Percentiles rank a stretch among this genome's conserved stretches.
phyloP scores from a whole-genome alignment of 139 green algal species.

The Chlorella vulgaris region DNA sequence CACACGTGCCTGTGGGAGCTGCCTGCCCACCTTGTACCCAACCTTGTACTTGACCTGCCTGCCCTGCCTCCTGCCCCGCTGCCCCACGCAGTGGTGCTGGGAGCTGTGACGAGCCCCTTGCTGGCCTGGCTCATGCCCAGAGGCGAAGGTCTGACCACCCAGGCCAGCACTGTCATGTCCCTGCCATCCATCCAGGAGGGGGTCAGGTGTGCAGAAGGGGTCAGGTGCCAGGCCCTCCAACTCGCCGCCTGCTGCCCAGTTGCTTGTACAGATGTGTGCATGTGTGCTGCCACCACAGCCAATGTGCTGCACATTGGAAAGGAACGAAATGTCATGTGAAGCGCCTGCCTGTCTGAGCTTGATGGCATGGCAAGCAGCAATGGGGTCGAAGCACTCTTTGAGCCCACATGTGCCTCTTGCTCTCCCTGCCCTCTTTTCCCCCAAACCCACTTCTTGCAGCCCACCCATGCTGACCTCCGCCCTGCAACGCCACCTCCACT shows the following conservation, averaged over 20 bases:
- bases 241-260: too few relatives aligned
- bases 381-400: too few relatives aligned
- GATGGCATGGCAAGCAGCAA: too few relatives aligned
- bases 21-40: too few relatives aligned
- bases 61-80: neutral
- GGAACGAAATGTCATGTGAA: too few relatives aligned
- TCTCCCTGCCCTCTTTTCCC: neutral
- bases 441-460: neutral
- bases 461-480: neutral
- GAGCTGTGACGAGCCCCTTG: conserved; percentile 6
- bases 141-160: neutral
- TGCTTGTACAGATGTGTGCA: too few relatives aligned
- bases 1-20: too few relatives aligned
- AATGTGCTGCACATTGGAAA: too few relatives aligned
- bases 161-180: neutral
- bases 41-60: neutral
- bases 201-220: conserved; percentile 13
- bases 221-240: too few relatives aligned
- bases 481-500: conserved; percentile 28
- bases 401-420: too few relatives aligned
- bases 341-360: too few relatives aligned
- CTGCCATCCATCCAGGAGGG: neutral
- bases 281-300: too few relatives aligned
- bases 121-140: neutral
- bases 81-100: neutral